These are phyloP conservation scores for Pseudodiploospora longispora DNA, from an alignment of 2,329 filamentous ascomycete genomes.

Conservation along the genomic window DNA sequence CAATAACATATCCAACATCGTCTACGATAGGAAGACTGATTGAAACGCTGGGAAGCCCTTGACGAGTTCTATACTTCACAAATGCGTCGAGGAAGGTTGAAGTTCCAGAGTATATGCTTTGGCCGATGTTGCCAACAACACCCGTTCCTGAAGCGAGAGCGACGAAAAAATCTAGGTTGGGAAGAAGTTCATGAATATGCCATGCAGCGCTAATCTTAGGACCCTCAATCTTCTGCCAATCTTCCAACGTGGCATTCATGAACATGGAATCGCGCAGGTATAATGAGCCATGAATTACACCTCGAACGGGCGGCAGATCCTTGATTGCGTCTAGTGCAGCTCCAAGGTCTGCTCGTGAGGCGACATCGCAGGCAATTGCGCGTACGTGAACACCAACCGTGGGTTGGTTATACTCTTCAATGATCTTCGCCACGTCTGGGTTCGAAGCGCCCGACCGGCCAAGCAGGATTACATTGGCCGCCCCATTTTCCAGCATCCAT, in stretches of 20 bases:
- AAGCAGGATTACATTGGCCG: conserved; percentile 1
- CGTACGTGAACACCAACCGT: background rate
- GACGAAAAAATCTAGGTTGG: background rate
- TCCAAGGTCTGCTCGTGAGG: conserved; percentile 1
- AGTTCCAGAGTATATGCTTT: background rate
- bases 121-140: background rate
- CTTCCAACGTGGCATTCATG: background rate
- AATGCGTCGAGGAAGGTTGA: background rate
- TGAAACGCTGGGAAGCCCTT: background rate
- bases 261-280: background rate
- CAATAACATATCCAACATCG: too few species aligned
- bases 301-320: background rate
- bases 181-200: background rate
- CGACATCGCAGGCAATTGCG: conserved; percentile 1
- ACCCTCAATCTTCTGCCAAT: background rate
- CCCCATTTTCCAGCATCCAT: conserved; percentile 1
- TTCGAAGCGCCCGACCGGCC: background rate
- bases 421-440: background rate
- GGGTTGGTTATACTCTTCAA: background rate
- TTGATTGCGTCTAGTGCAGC: background rate
- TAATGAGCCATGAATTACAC: background rate
- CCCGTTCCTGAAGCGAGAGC: background rate
- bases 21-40: background rate
- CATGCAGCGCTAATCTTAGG: background rate
- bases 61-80: background rate